Percentiles rank a stretch among this genome's conserved stretches.
Conservation (phyloP, 2,329 filamentous ascomycete genomes). For the Neonectria neomacrospora region DNA sequence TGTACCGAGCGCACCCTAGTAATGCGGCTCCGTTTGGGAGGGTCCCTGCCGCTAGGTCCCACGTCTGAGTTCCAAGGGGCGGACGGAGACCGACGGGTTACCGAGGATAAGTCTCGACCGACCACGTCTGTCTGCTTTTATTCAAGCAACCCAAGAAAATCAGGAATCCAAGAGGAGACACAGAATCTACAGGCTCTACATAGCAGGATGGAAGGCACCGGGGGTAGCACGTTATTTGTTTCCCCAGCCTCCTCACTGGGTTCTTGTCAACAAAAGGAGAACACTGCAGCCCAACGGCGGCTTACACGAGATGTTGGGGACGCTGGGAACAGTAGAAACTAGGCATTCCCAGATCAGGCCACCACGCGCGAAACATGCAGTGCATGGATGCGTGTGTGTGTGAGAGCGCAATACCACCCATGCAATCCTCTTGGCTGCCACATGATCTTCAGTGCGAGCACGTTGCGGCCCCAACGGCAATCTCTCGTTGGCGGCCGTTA, state of each 20-base stretch:
- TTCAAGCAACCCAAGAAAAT: not conserved
- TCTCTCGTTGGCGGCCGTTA: conserved; percentile 13
- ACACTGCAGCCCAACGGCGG: conserved; percentile 1
- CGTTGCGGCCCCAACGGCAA: conserved; percentile 13
- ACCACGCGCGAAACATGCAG: conserved; percentile 24
- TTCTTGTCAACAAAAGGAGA: not conserved
- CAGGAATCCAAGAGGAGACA: not conserved
- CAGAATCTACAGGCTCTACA: too few relatives aligned
- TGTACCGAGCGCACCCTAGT: conserved; percentile 14
- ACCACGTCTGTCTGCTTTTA: not conserved
- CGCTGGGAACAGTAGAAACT: conserved; percentile 10
- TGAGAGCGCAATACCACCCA: conserved; percentile 27
- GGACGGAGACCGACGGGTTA: conserved; percentile 36
- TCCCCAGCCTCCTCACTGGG: not conserved
- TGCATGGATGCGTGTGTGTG: conserved; percentile 6
- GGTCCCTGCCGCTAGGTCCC: conserved; percentile 20
- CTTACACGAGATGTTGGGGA: conserved; percentile 12
- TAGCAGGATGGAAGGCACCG: not conserved
- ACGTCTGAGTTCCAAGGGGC: conserved; percentile 23
- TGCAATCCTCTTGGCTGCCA: conserved; percentile 24
- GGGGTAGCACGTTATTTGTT: not conserved
- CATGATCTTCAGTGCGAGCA: conserved; percentile 17
- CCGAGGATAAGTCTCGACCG: conserved; percentile 39
- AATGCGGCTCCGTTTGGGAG: conserved; percentile 26
- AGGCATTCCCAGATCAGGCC: conserved; percentile 25